A percentile compares a stretch with the other conserved stretches of the same genome.
Conservation (phyloP, 306 rosid genomes). For the Lathyrus sativus region DNA sequence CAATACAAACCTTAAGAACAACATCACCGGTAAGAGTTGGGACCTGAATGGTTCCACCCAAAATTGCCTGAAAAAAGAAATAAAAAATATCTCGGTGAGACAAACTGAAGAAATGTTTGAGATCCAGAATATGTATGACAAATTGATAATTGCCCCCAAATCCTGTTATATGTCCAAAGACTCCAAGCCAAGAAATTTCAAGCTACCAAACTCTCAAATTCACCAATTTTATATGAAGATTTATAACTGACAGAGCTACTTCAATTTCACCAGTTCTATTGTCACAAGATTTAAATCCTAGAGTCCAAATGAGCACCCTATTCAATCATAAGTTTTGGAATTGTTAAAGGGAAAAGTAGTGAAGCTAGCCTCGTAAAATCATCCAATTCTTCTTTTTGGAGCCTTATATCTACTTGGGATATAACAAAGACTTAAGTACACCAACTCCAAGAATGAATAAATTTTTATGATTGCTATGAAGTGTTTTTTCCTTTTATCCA, state of each 20-base stretch:
- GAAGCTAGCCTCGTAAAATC: conserved; percentile 1
- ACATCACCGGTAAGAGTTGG: conserved; percentile 89
- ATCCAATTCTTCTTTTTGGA: neutral
- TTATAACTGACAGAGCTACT: neutral
- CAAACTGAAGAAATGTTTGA: conserved; percentile 12
- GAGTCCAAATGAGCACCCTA: neutral
- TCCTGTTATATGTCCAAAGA: conserved; percentile 9
- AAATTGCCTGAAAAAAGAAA: conserved; percentile 61
- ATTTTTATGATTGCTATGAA: neutral
- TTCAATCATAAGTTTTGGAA: conserved; percentile 4
- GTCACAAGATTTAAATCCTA: neutral
- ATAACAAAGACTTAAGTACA: neutral
- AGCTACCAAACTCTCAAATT: conserved; percentile 18
- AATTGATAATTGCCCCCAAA: conserved; percentile 3
- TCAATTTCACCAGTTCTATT: conserved; percentile 27
- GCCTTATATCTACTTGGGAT: neutral
- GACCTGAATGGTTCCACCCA: conserved; percentile 90
- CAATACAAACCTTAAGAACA: conserved; percentile 74
- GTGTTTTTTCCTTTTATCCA: neutral
- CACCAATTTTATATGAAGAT: conserved; percentile 12
- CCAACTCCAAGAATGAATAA: neutral
- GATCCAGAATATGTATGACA: conserved; percentile 6
- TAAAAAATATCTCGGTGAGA: neutral
- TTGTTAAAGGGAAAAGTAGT: neutral
- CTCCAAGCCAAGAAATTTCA: conserved; percentile 11